These are phyloP conservation scores for Ganoderma leucocontextum DNA, from an alignment of 1,284 basidiomycete species.

Conservation along the genomic window DNA sequence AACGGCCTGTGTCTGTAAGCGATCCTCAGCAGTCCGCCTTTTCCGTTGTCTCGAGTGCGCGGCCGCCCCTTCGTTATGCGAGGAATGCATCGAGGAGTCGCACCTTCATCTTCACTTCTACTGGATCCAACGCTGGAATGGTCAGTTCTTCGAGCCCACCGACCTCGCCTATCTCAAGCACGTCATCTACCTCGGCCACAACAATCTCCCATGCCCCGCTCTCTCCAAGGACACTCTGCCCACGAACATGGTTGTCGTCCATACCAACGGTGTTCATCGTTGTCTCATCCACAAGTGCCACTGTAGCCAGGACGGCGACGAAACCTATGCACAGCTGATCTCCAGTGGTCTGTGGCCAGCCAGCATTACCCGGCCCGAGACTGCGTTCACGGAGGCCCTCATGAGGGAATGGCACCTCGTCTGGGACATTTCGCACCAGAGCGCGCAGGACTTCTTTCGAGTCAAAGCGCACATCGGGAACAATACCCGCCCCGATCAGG, in stretches of 20 bases:
- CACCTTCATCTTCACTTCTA: neutral
- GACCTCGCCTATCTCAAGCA: neutral
- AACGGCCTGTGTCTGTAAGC: neutral
- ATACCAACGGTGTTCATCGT: neutral
- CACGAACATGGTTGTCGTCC: neutral
- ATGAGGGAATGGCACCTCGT: neutral
- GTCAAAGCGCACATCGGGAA: neutral
- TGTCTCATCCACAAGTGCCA: neutral
- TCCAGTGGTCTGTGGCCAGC: neutral
- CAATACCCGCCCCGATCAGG: neutral
- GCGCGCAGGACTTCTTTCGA: neutral
- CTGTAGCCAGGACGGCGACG: neutral
- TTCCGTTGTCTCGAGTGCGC: neutral
- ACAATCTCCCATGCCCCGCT: neutral
- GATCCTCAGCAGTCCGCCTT: neutral
- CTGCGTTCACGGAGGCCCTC: neutral
- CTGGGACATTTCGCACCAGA: neutral
- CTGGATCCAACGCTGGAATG: neutral
- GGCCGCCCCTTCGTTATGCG: neutral
- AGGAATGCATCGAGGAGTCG: neutral
- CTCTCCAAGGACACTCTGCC: neutral
- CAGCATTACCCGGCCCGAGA: neutral
- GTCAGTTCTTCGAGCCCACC: neutral
- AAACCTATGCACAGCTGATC: neutral
- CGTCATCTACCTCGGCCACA: neutral